Percentiles rank a stretch among this genome's conserved stretches.
These are phyloP conservation scores for Sporisorium iseilematis-ciliati DNA, from an alignment of 1,284 basidiomycete genomes.

Conservation along the genomic window DNA sequence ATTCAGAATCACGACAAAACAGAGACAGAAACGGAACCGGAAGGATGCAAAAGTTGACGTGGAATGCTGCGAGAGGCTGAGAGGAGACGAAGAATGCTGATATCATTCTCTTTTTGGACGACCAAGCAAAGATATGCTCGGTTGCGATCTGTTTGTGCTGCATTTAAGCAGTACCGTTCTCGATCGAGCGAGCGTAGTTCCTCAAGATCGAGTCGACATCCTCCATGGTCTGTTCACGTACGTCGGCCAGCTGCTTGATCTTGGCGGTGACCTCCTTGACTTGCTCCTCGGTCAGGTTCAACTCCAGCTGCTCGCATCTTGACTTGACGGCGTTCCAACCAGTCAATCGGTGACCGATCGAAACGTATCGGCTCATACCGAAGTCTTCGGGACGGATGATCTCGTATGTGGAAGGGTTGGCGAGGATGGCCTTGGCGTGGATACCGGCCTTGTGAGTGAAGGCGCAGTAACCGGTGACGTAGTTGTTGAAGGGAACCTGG, in stretches of 20 bases:
- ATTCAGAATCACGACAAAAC: no score
- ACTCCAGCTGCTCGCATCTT: slow-evolving; percentile 94
- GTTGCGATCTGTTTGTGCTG: no score
- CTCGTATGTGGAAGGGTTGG: slow-evolving; percentile 95
- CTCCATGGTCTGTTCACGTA: slow-evolving; percentile 98
- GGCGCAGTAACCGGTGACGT: slow-evolving; percentile 90
- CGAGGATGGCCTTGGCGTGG: slow-evolving; percentile 99
- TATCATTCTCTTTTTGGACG: neutral
- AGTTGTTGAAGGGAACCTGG: slow-evolving; percentile 96
- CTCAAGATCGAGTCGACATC: slow-evolving; percentile 97
- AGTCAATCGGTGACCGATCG: slow-evolving; percentile 96
- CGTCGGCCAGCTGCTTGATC: slow-evolving; percentile 99
- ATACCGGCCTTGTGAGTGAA: slow-evolving; percentile 99
- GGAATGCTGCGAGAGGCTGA: no score
- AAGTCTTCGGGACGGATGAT: slow-evolving; percentile 81
- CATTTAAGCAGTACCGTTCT: slow-evolving; percentile 42
- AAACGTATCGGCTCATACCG: slow-evolving; percentile 96
- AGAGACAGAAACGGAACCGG: no score
- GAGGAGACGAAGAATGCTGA: neutral
- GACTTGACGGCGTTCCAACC: slow-evolving; percentile 99
- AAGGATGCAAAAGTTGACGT: no score
- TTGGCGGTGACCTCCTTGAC: slow-evolving; percentile 95
- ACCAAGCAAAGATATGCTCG: no score
- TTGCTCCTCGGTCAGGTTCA: slow-evolving; percentile 86
- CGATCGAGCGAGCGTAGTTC: slow-evolving; percentile 72